Evolutionary conservation across 208 protist species (phyloP).

Genomic region (Phytomonas francai): DNA sequence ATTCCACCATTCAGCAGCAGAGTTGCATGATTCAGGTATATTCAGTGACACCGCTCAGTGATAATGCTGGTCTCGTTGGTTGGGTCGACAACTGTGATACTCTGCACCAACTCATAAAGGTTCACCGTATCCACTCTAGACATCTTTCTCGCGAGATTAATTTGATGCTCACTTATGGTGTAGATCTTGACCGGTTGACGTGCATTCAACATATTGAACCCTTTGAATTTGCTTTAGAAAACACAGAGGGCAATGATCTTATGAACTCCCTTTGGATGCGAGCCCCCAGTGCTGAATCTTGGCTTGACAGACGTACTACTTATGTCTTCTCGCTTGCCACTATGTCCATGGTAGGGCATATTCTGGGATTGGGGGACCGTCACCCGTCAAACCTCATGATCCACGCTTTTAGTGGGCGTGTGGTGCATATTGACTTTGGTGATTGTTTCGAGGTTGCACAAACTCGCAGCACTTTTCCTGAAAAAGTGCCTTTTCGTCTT

Average conservation of each 20-base stretch:
- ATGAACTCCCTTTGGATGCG: conserved; percentile 97
- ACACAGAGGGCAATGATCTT: conserved; percentile 94
- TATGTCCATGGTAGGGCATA: conserved; percentile 99
- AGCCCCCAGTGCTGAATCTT: conserved; percentile 94
- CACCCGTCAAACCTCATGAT: conserved; percentile 99
- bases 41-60: conserved; percentile 97
- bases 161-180: conserved; percentile 79
- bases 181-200: conserved; percentile 93
- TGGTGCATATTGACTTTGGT: conserved; percentile 99
- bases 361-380: conserved; percentile 98
- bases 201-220: conserved; percentile 98
- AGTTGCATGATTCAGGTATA: conserved; percentile 92
- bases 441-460: conserved; percentile 99
- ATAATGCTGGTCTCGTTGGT: conserved; percentile 98
- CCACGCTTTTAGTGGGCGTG: conserved; percentile 95
- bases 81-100: conserved; percentile 97
- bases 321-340: conserved; percentile 99
- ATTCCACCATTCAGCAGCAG: conserved; percentile 79
- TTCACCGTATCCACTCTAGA: conserved; percentile 80
- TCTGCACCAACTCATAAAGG: conserved; percentile 86
- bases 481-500: conserved; percentile 99
- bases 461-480: conserved; percentile 95
- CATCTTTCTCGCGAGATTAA: conserved; percentile 93
- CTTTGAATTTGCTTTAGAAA: conserved; percentile 95
- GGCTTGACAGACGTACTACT: conserved; percentile 96